Evolutionary conservation across 169 alveolate species (phyloP).

Genomic region (Plasmodium vinckei): DNA sequence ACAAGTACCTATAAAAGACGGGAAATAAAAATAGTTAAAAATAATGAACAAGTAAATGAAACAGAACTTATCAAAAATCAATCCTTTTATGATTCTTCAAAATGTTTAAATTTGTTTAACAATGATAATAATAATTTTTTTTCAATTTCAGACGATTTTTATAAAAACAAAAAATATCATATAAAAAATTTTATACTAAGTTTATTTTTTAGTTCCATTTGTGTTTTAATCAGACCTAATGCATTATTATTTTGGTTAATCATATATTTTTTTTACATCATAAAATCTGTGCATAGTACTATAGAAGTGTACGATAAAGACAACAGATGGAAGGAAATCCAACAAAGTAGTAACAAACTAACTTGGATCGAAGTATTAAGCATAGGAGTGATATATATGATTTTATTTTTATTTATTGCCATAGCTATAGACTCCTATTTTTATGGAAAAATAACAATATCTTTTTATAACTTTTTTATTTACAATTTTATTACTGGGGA

Average conservation of each 20-base stretch:
- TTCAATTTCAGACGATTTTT: too few relatives aligned
- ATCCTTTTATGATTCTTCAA: too few relatives aligned
- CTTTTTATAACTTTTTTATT: slow-evolving; percentile 35
- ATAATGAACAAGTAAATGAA: too few relatives aligned
- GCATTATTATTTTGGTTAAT: slow-evolving; percentile 76
- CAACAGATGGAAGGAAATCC: too few relatives aligned
- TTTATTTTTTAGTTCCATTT: slow-evolving; percentile 66
- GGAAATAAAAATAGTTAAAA: too few relatives aligned
- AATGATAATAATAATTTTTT: too few relatives aligned
- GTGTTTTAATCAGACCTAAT: slow-evolving; percentile 76
- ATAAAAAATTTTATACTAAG: slow-evolving; percentile 50
- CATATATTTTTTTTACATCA: slow-evolving; percentile 56
- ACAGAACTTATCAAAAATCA: too few relatives aligned
- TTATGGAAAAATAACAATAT: slow-evolving; percentile 32
- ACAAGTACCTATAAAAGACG: too few relatives aligned
- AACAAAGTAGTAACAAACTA: neutral
- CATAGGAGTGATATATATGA: slow-evolving; percentile 6
- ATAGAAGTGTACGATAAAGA: too few relatives aligned
- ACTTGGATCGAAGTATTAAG: slow-evolving; percentile 16
- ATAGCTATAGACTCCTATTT: slow-evolving; percentile 51
- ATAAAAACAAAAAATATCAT: neutral
- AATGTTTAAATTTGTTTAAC: too few relatives aligned
- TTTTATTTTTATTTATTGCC: slow-evolving; percentile 18
- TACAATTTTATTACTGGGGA: slow-evolving; percentile 47
- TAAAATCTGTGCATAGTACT: neutral